Percentiles rank a stretch among this genome's conserved stretches.
These are phyloP conservation scores for Brassica incana DNA, from an alignment of 345 rosid species.

Conservation along the genomic window DNA sequence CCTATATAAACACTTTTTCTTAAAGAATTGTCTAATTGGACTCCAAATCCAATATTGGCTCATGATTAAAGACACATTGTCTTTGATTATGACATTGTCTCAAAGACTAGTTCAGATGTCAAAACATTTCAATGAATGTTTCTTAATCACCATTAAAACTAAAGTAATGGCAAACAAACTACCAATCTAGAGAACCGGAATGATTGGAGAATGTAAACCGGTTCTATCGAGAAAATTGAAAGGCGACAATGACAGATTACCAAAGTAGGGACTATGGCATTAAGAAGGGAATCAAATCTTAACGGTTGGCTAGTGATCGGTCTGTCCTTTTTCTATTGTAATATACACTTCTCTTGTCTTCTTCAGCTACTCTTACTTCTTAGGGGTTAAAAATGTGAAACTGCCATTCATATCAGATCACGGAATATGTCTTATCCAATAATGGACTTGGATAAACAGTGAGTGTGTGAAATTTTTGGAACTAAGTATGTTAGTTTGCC, in stretches of 20 bases:
- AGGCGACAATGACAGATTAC: slow-evolving; percentile 28
- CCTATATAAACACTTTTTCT: neutral
- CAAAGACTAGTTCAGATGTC: neutral
- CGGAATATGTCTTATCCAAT: slow-evolving; percentile 17
- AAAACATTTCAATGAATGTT: neutral
- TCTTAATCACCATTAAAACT: slow-evolving; percentile 1
- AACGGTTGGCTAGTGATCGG: slow-evolving; percentile 22
- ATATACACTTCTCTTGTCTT: slow-evolving; percentile 10
- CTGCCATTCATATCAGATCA: slow-evolving; percentile 22
- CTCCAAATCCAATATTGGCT: neutral
- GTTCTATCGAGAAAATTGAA: neutral
- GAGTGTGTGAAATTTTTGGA: slow-evolving; percentile 9
- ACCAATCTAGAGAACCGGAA: neutral
- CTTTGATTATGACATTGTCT: neutral
- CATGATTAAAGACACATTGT: neutral
- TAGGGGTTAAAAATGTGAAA: slow-evolving; percentile 25
- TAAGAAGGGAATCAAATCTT: slow-evolving; percentile 27
- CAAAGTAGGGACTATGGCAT: slow-evolving; percentile 35
- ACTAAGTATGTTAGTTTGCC: slow-evolving; percentile 13
- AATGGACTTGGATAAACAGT: slow-evolving; percentile 24
- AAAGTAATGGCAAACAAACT: neutral
- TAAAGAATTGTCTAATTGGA: neutral
- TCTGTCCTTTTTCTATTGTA: slow-evolving; percentile 22
- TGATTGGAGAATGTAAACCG: neutral
- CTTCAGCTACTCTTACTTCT: slow-evolving; percentile 11